phyloP scores from a whole-genome alignment of 371 early-diverging fungal genomes.

The Mucor mucedo region DNA sequence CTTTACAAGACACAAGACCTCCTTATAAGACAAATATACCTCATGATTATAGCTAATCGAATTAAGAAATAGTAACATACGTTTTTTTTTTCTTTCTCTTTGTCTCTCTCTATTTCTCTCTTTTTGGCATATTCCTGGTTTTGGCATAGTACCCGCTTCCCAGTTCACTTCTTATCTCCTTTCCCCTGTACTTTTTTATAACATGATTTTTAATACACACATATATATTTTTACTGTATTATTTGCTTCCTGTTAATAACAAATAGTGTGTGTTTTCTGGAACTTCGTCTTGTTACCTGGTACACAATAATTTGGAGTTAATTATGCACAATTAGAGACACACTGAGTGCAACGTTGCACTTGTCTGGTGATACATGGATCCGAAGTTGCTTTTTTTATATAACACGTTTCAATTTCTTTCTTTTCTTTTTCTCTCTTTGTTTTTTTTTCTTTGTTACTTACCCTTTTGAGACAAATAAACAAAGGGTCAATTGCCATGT shows the following conservation, averaged over 20 bases:
- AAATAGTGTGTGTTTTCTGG: slow-evolving; percentile 5
- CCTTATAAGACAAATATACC: background rate
- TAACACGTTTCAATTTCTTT: slow-evolving; percentile 9
- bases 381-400: slow-evolving; percentile 5
- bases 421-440: background rate
- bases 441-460: background rate
- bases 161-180: too few species aligned
- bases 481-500: slow-evolving; percentile 2
- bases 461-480: background rate
- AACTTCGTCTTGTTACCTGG: background rate
- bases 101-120: background rate
- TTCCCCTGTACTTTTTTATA: too few species aligned
- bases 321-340: slow-evolving; percentile 7
- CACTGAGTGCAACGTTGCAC: slow-evolving; percentile 8
- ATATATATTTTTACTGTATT: too few species aligned
- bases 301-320: slow-evolving; percentile 1
- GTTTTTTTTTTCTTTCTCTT: background rate
- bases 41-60: background rate
- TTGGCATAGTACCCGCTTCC: too few species aligned
- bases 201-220: too few species aligned
- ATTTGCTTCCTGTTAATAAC: background rate
- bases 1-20: background rate
- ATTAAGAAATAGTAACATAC: background rate
- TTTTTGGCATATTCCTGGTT: too few species aligned
- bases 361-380: slow-evolving; percentile 19